Percentiles rank a stretch among this genome's conserved stretches.
phyloP scores from a whole-genome alignment of 75 land plant species.

The Adiantum capillusveneris region DNA sequence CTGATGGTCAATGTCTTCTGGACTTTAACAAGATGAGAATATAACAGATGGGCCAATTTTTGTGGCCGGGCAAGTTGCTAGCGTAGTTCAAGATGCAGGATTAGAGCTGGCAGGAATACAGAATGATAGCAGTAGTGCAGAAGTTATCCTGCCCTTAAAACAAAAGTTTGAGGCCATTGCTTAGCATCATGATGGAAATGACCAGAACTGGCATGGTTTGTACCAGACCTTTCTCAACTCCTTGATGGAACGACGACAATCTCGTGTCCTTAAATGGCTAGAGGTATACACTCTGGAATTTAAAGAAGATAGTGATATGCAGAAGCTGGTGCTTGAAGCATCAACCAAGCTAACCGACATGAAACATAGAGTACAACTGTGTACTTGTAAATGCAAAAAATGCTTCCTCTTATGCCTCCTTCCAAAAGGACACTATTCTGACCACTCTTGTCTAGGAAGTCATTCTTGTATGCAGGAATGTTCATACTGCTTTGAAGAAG shows the following conservation, averaged over 20 bases:
- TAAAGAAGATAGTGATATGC: slow-evolving; percentile 16
- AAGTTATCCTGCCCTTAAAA: slow-evolving; percentile 6
- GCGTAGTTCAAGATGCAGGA: slow-evolving; percentile 7
- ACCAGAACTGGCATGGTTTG: slow-evolving; percentile 20
- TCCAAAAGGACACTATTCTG: slow-evolving; percentile 13
- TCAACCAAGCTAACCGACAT: slow-evolving; percentile 8
- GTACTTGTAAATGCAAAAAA: slow-evolving; percentile 19
- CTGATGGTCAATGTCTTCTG: slow-evolving; percentile 2
- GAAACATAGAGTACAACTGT: slow-evolving; percentile 13
- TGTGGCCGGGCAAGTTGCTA: background rate
- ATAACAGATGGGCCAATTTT: slow-evolving; percentile 1
- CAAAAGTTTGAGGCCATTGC: slow-evolving; percentile 12
- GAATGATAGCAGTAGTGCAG: slow-evolving; percentile 6
- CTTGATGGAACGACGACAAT: slow-evolving; percentile 12
- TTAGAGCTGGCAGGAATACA: slow-evolving; percentile 3
- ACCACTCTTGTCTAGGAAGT: slow-evolving; percentile 21
- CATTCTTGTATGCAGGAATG: slow-evolving; percentile 23
- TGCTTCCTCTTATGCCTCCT: slow-evolving; percentile 27
- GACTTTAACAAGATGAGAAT: slow-evolving; percentile 12
- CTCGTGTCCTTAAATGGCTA: slow-evolving; percentile 15
- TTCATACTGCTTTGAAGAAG: slow-evolving; percentile 16
- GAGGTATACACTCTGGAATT: slow-evolving; percentile 15
- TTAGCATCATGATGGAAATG: slow-evolving; percentile 8
- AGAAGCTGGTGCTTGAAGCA: slow-evolving; percentile 18
- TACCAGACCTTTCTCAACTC: slow-evolving; percentile 15